These are phyloP conservation scores for Verticillium zaregamsianum DNA, from an alignment of 2,329 filamentous ascomycete species.

Conservation along the genomic window DNA sequence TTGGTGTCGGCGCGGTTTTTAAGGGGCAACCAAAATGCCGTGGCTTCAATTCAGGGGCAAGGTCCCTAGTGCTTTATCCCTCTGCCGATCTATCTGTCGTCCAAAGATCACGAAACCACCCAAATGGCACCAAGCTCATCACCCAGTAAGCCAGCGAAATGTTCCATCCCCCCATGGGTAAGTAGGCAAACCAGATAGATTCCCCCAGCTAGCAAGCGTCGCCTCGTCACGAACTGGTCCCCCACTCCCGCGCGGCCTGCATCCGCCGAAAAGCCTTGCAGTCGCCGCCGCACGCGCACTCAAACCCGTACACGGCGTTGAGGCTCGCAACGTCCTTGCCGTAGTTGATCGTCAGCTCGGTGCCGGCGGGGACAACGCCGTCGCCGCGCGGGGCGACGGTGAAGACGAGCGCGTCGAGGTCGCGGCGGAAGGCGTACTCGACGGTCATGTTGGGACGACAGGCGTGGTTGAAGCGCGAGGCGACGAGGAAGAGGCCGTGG, in stretches of 20 bases:
- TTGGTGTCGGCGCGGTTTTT: no score
- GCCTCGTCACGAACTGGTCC: background rate
- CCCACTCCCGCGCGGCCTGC: background rate
- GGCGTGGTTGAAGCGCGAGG: conserved; percentile 56
- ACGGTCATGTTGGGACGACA: conserved; percentile 41
- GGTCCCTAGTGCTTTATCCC: no score
- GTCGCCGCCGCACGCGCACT: conserved; percentile 40
- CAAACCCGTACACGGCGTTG: conserved; percentile 45
- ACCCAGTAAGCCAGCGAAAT: no score
- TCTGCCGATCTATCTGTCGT: background rate
- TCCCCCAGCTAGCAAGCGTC: background rate
- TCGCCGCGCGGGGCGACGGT: conserved; percentile 23
- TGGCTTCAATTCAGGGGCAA: no score
- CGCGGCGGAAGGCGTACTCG: conserved; percentile 35
- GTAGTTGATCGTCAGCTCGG: conserved; percentile 51
- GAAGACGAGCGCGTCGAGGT: conserved; percentile 33
- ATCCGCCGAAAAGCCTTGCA: background rate
- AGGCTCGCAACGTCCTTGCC: conserved; percentile 31
- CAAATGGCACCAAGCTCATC: background rate
- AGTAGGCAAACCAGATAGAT: background rate
- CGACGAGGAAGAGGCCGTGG: conserved; percentile 43
- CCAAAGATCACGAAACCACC: background rate
- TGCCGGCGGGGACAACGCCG: conserved; percentile 29
- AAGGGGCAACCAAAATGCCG: no score
- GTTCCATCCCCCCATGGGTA: background rate